Evolutionary conservation across 805 yeast species (phyloP).

Genomic region (Lachancea quebecensis): DNA sequence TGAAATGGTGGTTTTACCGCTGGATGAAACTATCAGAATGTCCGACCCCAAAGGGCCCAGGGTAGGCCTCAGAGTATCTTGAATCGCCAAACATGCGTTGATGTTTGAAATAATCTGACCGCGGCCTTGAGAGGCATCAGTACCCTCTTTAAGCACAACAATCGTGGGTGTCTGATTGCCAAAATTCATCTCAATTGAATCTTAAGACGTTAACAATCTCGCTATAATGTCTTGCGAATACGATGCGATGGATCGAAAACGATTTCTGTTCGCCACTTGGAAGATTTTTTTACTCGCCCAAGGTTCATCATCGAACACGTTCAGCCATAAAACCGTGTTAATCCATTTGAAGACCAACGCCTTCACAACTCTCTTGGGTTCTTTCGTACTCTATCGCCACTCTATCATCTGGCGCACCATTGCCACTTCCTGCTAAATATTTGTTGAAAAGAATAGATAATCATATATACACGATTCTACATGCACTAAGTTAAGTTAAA

Average conservation of each 20-base stretch:
- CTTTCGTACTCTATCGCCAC: no score
- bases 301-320: background rate
- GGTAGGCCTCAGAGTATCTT: slow-evolving; percentile 90
- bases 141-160: slow-evolving; percentile 95
- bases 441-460: background rate
- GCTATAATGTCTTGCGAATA: no score
- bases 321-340: no score
- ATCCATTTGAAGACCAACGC: no score
- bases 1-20: slow-evolving; percentile 88
- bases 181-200: slow-evolving; percentile 54
- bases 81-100: slow-evolving; percentile 95
- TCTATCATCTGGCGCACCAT: no score
- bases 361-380: no score
- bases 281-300: background rate
- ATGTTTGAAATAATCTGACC: slow-evolving; percentile 94
- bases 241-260: no score
- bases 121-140: slow-evolving; percentile 92
- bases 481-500: slow-evolving; percentile 16
- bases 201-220: no score
- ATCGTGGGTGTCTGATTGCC: slow-evolving; percentile 96
- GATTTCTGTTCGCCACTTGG: background rate
- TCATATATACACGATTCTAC: background rate
- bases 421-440: no score
- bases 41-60: slow-evolving; percentile 97
- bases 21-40: slow-evolving; percentile 75